Conservation (phyloP, 75 land plant genomes). For the Picea sitchensis region DNA sequence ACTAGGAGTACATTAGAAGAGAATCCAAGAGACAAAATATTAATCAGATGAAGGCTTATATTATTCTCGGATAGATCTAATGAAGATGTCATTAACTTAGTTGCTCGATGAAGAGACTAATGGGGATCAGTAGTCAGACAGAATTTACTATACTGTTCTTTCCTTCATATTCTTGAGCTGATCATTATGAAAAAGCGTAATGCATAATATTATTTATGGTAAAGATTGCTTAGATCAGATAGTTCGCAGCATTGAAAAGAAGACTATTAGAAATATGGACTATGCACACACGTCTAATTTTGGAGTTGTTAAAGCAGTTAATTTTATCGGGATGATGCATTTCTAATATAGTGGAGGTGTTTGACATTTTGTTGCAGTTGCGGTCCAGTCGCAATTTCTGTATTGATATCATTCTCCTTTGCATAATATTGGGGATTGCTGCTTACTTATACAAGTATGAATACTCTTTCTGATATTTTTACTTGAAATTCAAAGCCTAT, state of each 20-base stretch:
- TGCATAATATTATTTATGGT: background rate
- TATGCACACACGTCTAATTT: background rate
- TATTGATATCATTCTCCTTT: slow-evolving; percentile 77
- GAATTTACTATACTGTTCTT: background rate
- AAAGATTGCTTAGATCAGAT: background rate
- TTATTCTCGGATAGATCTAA: background rate
- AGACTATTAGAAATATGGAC: background rate
- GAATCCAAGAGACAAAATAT: slow-evolving; percentile 1
- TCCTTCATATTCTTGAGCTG: background rate
- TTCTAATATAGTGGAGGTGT: slow-evolving; percentile 4
- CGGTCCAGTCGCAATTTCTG: slow-evolving; percentile 84
- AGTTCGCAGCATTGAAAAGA: background rate
- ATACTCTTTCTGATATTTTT: background rate
- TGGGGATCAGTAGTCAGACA: background rate
- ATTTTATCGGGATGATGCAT: background rate
- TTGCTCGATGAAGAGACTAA: background rate
- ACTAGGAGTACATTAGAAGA: background rate
- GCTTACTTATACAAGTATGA: slow-evolving; percentile 81
- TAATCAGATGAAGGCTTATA: background rate
- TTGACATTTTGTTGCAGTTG: slow-evolving; percentile 41
- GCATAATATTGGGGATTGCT: slow-evolving; percentile 79
- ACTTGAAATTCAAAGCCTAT: background rate
- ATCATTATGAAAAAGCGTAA: background rate
- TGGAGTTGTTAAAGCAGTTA: background rate
- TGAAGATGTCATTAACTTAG: background rate